phyloP scores from a whole-genome alignment of 2,329 filamentous ascomycete species.

The Exserohilum turcica region DNA sequence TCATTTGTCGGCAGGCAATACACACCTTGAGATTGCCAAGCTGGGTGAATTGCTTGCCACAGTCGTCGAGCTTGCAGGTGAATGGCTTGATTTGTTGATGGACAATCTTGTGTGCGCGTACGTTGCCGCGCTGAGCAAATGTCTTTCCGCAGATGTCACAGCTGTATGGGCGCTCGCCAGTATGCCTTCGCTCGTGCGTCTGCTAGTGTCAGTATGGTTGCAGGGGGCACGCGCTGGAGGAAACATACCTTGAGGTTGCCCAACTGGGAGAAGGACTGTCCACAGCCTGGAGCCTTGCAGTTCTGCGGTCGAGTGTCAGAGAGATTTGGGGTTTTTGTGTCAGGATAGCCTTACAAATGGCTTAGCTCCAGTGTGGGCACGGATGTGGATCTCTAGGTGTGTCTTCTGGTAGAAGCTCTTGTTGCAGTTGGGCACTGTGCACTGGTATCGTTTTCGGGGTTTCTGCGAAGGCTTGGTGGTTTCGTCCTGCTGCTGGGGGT shows the following conservation, averaged over 20 bases:
- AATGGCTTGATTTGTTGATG: conserved; percentile 80
- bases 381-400: conserved; percentile 85
- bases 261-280: conserved; percentile 81
- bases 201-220: conserved; percentile 43
- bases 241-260: conserved; percentile 80
- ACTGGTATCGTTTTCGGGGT: conserved; percentile 71
- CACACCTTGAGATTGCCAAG: conserved; percentile 87
- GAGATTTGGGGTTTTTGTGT: no score
- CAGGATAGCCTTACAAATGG: conserved; percentile 71
- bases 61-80: conserved; percentile 79
- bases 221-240: no score
- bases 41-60: conserved; percentile 86
- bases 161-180: conserved; percentile 80
- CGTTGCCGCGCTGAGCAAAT: conserved; percentile 85
- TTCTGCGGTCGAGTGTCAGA: conserved; percentile 47
- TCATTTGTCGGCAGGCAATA: neutral
- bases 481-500: conserved; percentile 25
- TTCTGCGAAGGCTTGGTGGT: conserved; percentile 41
- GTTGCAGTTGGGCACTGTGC: conserved; percentile 72
- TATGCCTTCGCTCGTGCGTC: conserved; percentile 87
- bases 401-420: conserved; percentile 92
- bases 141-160: conserved; percentile 80
- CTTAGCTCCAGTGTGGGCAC: conserved; percentile 86
- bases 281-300: conserved; percentile 75
- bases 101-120: conserved; percentile 80